phyloP scores from a whole-genome alignment of 257 asterid genomes.

The Paulownia fortunei region DNA sequence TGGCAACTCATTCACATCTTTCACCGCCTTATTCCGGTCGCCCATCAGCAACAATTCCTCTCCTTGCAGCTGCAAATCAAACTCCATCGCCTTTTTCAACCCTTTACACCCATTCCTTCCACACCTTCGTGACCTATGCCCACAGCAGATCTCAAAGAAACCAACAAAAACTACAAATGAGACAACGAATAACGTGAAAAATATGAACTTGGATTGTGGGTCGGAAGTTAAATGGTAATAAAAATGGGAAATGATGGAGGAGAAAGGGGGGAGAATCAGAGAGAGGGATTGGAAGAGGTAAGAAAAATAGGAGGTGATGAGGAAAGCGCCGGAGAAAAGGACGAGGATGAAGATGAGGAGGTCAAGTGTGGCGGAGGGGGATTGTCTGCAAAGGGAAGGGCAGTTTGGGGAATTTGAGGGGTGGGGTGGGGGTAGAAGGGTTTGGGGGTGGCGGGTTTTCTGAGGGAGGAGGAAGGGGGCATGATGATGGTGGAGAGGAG shows the following conservation, averaged over 20 bases:
- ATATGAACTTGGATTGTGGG: conserved; percentile 50
- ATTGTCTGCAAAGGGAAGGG: conserved; percentile 66
- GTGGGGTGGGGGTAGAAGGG: conserved; percentile 17
- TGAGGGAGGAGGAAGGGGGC: conserved; percentile 34
- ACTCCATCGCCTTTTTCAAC: conserved; percentile 76
- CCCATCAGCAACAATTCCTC: conserved; percentile 66
- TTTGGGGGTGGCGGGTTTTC: conserved; percentile 31
- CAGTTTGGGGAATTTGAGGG: conserved; percentile 40
- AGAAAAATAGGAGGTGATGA: conserved; percentile 69
- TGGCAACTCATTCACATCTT: conserved; percentile 73
- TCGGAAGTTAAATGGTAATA: conserved; percentile 37
- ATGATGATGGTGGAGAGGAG: conserved; percentile 28
- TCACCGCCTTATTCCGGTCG: conserved; percentile 53
- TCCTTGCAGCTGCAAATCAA: conserved; percentile 76
- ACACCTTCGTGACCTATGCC: conserved; percentile 71
- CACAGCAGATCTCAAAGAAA: conserved; percentile 55
- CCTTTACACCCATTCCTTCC: conserved; percentile 72
- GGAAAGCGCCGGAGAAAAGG: conserved; percentile 75
- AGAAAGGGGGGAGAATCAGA: conserved; percentile 57
- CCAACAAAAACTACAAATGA: conserved; percentile 45
- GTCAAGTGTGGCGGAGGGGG: conserved; percentile 89
- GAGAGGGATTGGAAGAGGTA: conserved; percentile 71
- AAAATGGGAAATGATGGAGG: conserved; percentile 35
- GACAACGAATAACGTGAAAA: conserved; percentile 44
- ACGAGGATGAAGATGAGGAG: conserved; percentile 79